Conservation (phyloP, 2,329 filamentous ascomycete genomes). For the Tolypocladium sp. region DNA sequence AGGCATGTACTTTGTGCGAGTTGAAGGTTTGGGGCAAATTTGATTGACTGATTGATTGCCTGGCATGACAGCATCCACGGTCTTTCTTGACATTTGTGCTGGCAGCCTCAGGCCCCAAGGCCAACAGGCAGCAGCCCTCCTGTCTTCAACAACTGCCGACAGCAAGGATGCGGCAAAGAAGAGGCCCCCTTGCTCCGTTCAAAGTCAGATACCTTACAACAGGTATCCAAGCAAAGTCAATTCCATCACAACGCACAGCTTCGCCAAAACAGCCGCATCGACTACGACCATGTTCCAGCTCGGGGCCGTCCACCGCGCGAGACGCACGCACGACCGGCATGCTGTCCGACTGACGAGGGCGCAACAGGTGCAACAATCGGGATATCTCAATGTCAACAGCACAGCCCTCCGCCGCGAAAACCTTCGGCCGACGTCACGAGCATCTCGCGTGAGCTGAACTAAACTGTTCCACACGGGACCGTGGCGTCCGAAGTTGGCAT, state of each 20-base stretch:
- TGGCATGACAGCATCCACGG: neutral
- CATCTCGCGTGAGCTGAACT: neutral
- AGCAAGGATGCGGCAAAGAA: neutral
- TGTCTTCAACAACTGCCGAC: neutral
- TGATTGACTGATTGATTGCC: neutral
- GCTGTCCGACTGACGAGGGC: neutral
- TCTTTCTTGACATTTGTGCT: neutral
- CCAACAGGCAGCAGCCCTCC: neutral
- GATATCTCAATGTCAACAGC: neutral
- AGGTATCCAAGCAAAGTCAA: neutral
- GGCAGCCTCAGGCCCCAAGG: neutral
- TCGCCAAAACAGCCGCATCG: neutral
- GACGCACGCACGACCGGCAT: neutral
- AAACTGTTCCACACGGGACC: neutral
- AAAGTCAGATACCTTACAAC: neutral
- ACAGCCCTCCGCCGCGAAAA: neutral
- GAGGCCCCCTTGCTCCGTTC: neutral
- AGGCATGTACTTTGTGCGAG: neutral
- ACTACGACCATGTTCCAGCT: neutral
- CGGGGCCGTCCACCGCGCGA: neutral
- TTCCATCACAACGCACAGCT: neutral
- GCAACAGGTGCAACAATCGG: neutral
- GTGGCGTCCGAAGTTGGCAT: neutral
- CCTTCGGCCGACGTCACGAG: neutral
- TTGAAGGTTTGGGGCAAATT: neutral